Conservation (phyloP, 805 yeast genomes). For the Candida ulmi region DNA sequence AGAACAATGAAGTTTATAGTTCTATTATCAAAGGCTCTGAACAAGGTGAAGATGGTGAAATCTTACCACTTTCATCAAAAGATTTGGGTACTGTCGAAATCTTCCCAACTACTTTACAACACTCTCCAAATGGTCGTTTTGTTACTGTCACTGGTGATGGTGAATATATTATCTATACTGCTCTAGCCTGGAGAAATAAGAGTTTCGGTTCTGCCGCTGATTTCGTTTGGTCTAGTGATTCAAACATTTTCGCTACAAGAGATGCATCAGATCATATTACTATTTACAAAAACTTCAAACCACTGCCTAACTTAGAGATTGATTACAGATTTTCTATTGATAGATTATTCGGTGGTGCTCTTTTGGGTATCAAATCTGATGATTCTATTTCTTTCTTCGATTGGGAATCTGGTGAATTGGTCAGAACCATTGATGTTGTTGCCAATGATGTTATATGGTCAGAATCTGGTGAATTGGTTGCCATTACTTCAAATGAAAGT, state of each 20-base stretch:
- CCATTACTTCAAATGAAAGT: slow-evolving; percentile 64
- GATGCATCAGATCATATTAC: slow-evolving; percentile 61
- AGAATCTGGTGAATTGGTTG: slow-evolving; percentile 84
- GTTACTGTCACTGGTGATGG: slow-evolving; percentile 98
- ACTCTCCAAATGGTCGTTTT: slow-evolving; percentile 96
- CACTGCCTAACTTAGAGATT: slow-evolving; percentile 55
- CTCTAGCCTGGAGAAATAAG: slow-evolving; percentile 97
- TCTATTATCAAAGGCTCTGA: slow-evolving; percentile 71
- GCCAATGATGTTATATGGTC: slow-evolving; percentile 85
- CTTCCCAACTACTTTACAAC: slow-evolving; percentile 80
- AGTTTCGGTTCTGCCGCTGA: slow-evolving; percentile 86
- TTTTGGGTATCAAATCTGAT: slow-evolving; percentile 78
- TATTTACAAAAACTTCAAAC: slow-evolving; percentile 81
- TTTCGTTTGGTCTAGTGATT: slow-evolving; percentile 93
- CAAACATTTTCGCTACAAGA: slow-evolving; percentile 79
- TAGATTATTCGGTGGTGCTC: slow-evolving; percentile 82
- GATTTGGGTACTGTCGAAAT: slow-evolving; percentile 94
- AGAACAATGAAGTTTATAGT: slow-evolving; percentile 78
- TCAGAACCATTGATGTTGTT: slow-evolving; percentile 85
- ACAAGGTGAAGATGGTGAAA: slow-evolving; percentile 74
- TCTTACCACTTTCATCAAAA: slow-evolving; percentile 69
- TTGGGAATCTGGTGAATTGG: slow-evolving; percentile 85
- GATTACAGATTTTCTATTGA: slow-evolving; percentile 70
- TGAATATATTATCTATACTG: slow-evolving; percentile 92
- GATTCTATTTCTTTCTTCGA: slow-evolving; percentile 86